Evolutionary conservation across 169 alveolate genomes (phyloP), one percentile per base, ranked within the genome.

Genomic region (Prorocentrum cordatum): DNA sequence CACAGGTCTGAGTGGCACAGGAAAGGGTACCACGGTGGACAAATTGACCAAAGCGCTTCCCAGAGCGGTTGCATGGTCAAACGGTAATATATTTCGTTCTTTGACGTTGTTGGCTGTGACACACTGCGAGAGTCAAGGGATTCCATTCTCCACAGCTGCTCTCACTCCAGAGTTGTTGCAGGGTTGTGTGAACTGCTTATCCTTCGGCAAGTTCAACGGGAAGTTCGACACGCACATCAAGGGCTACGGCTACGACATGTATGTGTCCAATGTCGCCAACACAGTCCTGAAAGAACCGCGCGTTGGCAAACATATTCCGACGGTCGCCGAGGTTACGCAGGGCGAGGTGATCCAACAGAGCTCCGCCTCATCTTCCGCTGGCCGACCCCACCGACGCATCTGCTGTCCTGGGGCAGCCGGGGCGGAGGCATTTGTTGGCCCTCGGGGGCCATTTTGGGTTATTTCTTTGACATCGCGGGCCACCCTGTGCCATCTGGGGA

Each of bases 51-150:
- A 67, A 38, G 38, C 18, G 58, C 29, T 83, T 36, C 68, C 80
- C 68, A 61, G 31, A 3, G 82, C 91, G 47, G 91, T 70, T 12
- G 31, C 75, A 27, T 83, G 91, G 91, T 45, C 72, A 2, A 83
- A 83, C 32, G 91, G 91, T 2, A 83, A 83, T n/a, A 58, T 83
- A 18, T 83, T 83, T 26, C 75, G 91, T 18, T 70, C 80, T 16
- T 58, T 83, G 27, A 83, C 91, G 6, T 20, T 83, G 68, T 82
- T 61, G n/a, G 91, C 91, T 24, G 62, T 62, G 66, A 29, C 24
- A 2, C 35, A 36, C 22, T 38, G 61, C 50, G 82, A 39, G 67
- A 32, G 29, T 3, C 4, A 47, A 1, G 38, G 26, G 5, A 14
- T 27, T 2, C 36, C 32, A 2, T 38, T 77, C 64, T 22, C 14